phyloP scores from a whole-genome alignment of 495 filamentous ascomycete species.

The Platismatia glauca region DNA sequence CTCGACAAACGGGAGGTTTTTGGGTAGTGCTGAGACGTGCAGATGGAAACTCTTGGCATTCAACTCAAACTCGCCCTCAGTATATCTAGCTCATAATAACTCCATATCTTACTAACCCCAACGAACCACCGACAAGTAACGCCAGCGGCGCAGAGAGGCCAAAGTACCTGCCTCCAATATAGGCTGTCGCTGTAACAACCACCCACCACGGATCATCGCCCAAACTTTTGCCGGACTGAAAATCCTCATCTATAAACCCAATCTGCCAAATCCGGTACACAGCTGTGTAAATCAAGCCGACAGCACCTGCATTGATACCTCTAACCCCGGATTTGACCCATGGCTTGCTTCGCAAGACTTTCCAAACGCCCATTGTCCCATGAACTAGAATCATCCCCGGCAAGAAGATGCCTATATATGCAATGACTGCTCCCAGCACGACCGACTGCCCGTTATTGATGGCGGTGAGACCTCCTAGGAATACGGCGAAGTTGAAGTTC shows the following conservation, averaged over 20 bases:
- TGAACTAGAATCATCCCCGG: conserved; percentile 51
- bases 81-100: conserved; percentile 26
- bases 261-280: conserved; percentile 63
- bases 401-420: conserved; percentile 53
- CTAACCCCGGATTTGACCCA: conserved; percentile 44
- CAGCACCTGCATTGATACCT: conserved; percentile 59
- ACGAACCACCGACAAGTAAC: conserved; percentile 49
- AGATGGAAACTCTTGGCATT: too few relatives aligned
- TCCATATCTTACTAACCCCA: conserved; percentile 56
- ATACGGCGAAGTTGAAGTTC: conserved; percentile 68
- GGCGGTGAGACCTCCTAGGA: conserved; percentile 47
- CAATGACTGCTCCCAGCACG: conserved; percentile 45
- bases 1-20: too few relatives aligned
- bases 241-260: conserved; percentile 44
- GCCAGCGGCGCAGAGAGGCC: conserved; percentile 43
- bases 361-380: conserved; percentile 57
- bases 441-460: not conserved
- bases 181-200: conserved; percentile 51
- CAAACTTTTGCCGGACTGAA: conserved; percentile 41
- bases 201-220: conserved; percentile 63
- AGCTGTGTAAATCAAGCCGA: conserved; percentile 62
- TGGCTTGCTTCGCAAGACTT: conserved; percentile 36
- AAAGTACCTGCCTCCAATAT: conserved; percentile 50
- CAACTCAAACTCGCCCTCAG: not conserved
- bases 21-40: too few relatives aligned